Conservation (phyloP, 768 basidiomycete species). For the Lactifluus subvellereus region DNA sequence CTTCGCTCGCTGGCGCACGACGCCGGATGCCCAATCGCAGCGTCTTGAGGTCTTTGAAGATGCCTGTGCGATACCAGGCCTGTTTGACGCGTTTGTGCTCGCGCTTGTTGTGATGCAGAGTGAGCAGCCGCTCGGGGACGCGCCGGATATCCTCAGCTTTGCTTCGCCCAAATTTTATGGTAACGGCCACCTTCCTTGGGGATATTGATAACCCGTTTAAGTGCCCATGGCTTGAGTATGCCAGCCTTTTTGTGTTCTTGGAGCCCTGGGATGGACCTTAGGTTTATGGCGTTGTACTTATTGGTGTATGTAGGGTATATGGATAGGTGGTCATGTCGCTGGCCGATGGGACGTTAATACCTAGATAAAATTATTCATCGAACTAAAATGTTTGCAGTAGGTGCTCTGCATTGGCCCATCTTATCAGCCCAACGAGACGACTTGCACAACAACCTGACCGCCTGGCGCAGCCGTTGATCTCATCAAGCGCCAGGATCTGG, state of each 20-base stretch:
- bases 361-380: neutral
- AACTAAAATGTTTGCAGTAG: neutral
- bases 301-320: neutral
- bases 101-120: slow-evolving; percentile 12
- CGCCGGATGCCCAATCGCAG: slow-evolving; percentile 1
- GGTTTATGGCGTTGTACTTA: neutral
- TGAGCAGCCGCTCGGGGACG: slow-evolving; percentile 13
- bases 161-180: slow-evolving; percentile 12
- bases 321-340: slow-evolving; percentile 6
- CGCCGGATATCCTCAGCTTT: neutral
- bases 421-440: no score
- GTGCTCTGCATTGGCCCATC: no score
- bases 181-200: neutral
- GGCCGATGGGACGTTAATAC: slow-evolving; percentile 10
- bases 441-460: neutral
- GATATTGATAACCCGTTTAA: neutral
- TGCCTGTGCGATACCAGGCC: neutral
- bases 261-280: neutral
- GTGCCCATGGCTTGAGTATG: neutral
- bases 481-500: neutral
- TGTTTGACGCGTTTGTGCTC: slow-evolving; percentile 14
- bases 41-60: slow-evolving; percentile 13
- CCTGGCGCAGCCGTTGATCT: no score
- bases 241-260: neutral
- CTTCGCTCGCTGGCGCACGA: slow-evolving; percentile 13